Evolutionary conservation across 106 monocot genomes (phyloP), one percentile per base, ranked within the genome.

Genomic region (Triglochin maritima): DNA sequence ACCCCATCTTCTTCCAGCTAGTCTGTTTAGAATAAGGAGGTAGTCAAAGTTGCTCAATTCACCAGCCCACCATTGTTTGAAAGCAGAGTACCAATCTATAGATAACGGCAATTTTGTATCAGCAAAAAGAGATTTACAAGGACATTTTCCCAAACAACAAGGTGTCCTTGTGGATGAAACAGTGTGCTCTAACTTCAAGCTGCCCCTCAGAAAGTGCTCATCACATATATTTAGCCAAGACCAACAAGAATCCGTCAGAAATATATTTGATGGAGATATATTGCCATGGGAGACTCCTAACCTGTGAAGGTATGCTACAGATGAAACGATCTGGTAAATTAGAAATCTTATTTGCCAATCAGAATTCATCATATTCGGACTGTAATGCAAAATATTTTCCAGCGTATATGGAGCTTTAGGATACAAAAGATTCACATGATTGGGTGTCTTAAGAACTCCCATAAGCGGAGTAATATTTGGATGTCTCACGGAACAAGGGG

Each of bases 41-140:
- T 98, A 98, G 53, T 98, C 98, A 68, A 82, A 98, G 62, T 98
- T 98, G 81, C 92, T 98, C 67, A 98, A 13, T 76, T 98, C 88
- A 72, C 96, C 88, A 11, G 52, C 67, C 91, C 86, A 88, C 96
- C 96, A 98, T 64, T 59, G 78, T 56, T 76, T 82, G 72, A 91
- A 91, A 64, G 79, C 61, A 56, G 74, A 84, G 60, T 70, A 63
- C 88, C 88, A 98, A 64, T 88, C 82, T 12, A 72, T 69, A 44
- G 79, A 71, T 53, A 58, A 46, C 50, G 83, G 75, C 16, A 84
- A 56, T 57, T 82, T 80, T 64, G 73, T 46, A 67, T 86, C 78
- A 56, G 83, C 52, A 73, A 74, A 88, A 59, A 80, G 79, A 61
- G 64, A 47, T 50, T 17, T 57, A 47, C 70, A 86, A 65, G 80